Evolutionary conservation across 129 eudicot genomes (phyloP).

Genomic region (Cynara cardunculus): DNA sequence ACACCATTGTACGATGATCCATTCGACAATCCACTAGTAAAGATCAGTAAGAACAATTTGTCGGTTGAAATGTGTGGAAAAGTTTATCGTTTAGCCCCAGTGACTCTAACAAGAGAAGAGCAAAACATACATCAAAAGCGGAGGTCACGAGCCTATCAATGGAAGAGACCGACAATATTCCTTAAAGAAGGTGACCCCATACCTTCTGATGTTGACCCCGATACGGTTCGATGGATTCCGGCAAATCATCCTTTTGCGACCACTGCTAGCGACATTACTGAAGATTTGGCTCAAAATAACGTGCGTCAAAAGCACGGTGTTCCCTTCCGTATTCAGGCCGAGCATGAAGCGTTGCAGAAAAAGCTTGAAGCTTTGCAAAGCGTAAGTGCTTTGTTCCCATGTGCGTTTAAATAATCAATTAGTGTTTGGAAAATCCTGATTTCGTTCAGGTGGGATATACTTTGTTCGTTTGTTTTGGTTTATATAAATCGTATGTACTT

Average conservation of each 20-base stretch:
- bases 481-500: neutral
- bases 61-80: slow-evolving; percentile 97
- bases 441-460: neutral
- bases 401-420: neutral
- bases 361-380: slow-evolving; percentile 89
- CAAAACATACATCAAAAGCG: slow-evolving; percentile 78
- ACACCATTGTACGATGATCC: slow-evolving; percentile 91
- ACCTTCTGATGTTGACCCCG: slow-evolving; percentile 98
- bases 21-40: slow-evolving; percentile 90
- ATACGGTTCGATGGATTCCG: slow-evolving; percentile 95
- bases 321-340: slow-evolving; percentile 96
- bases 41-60: slow-evolving; percentile 67
- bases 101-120: slow-evolving; percentile 81
- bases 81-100: slow-evolving; percentile 88
- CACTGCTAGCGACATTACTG: slow-evolving; percentile 88
- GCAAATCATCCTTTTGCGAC: slow-evolving; percentile 99
- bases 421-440: neutral
- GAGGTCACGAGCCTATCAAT: slow-evolving; percentile 97
- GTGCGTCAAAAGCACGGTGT: slow-evolving; percentile 96
- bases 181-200: slow-evolving; percentile 87
- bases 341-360: slow-evolving; percentile 94
- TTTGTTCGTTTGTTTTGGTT: neutral
- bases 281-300: slow-evolving; percentile 90
- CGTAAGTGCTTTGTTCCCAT: slow-evolving; percentile 44
- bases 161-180: slow-evolving; percentile 89